Conservation (phyloP, 108 stramenopile genomes). For the Skeletonema potamos region DNA sequence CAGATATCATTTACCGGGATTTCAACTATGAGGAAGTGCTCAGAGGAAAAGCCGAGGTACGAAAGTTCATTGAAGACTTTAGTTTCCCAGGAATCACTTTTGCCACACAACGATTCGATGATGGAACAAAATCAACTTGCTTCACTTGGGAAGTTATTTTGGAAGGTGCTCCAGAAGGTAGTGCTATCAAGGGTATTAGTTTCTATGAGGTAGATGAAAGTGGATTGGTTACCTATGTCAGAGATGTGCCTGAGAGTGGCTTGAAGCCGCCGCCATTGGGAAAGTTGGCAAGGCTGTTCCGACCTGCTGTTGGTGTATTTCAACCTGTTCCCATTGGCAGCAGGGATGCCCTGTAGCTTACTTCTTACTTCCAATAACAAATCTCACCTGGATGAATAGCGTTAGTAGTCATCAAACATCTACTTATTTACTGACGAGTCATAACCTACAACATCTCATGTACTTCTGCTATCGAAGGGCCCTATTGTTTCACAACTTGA, state of each 20-base stretch:
- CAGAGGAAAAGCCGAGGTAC: slow-evolving; percentile 52
- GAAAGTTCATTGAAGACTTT: slow-evolving; percentile 74
- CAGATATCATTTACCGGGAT: slow-evolving; percentile 64
- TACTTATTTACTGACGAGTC: no score
- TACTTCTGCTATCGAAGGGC: no score
- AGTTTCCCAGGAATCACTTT: slow-evolving; percentile 80
- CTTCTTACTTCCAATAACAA: no score
- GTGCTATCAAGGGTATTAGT: slow-evolving; percentile 74
- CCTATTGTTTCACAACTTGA: no score
- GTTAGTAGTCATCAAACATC: no score
- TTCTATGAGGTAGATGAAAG: slow-evolving; percentile 74
- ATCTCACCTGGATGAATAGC: no score
- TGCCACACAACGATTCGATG: slow-evolving; percentile 61
- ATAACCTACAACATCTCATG: no score
- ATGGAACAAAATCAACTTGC: slow-evolving; percentile 63
- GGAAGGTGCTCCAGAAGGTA: slow-evolving; percentile 52
- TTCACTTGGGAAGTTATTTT: slow-evolving; percentile 81
- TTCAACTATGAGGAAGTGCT: slow-evolving; percentile 74
- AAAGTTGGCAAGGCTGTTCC: slow-evolving; percentile 52
- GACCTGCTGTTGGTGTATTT: slow-evolving; percentile 72
- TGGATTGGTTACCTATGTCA: slow-evolving; percentile 59
- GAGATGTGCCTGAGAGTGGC: slow-evolving; percentile 74
- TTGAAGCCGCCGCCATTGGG: slow-evolving; percentile 77
- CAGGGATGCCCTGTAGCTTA: slow-evolving; percentile 13
- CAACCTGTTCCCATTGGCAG: slow-evolving; percentile 33